Percentiles rank a stretch among this genome's conserved stretches.
Evolutionary conservation across 164 flowering plant species (phyloP).

Genomic region (Nelumbo lutea): DNA sequence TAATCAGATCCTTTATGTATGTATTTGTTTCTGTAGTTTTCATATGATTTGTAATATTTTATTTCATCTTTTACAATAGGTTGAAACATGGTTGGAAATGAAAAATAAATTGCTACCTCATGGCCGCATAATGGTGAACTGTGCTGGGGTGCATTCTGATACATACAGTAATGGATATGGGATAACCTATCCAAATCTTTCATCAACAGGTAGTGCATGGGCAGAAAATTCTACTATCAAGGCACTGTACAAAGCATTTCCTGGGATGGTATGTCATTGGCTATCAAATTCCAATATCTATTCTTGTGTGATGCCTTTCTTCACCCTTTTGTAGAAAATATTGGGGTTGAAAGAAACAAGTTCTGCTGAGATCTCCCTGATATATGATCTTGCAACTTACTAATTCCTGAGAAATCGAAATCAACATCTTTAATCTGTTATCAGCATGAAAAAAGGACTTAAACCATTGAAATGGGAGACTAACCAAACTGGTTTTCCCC

Average conservation of each 20-base stretch:
- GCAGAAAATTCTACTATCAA: conserved; percentile 44
- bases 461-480: not conserved
- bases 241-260: conserved; percentile 58
- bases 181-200: not conserved
- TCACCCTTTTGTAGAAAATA: not conserved
- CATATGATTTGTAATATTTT: not conserved
- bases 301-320: not conserved
- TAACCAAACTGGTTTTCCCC: not conserved
- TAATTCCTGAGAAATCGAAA: not conserved
- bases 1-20: not conserved
- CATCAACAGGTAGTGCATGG: conserved; percentile 29
- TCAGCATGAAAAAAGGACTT: not conserved
- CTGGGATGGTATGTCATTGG: conserved; percentile 43
- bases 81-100: conserved; percentile 55
- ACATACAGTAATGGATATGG: conserved; percentile 15
- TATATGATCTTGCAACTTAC: not conserved
- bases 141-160: conserved; percentile 45
- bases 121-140: conserved; percentile 90
- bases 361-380: not conserved
- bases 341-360: not conserved
- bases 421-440: not conserved
- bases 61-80: conserved; percentile 13
- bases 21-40: not conserved
- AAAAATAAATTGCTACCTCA: conserved; percentile 49
- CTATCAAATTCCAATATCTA: not conserved